Percentiles rank a stretch among this genome's conserved stretches.
phyloP scores from a whole-genome alignment of 2,329 filamentous ascomycete species.

The Claviceps quebecensis region DNA sequence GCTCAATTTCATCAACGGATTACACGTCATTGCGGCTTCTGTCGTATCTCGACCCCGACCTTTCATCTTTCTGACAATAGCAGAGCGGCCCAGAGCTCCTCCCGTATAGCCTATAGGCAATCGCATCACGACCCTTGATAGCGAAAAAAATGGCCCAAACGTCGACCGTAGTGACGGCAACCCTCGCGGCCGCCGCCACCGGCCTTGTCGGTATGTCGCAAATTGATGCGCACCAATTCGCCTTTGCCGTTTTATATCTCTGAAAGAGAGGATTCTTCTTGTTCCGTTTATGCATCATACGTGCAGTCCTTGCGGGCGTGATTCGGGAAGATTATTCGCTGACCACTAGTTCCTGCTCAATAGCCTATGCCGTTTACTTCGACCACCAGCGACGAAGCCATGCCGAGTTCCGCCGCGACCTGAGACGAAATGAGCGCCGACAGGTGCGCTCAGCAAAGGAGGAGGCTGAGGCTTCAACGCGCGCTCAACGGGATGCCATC shows the following conservation, averaged over 20 bases:
- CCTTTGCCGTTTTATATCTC: neutral
- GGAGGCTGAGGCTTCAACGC: constrained; percentile 49
- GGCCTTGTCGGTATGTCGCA: constrained; percentile 40
- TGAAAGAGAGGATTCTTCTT: neutral
- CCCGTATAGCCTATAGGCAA: constrained; percentile 5
- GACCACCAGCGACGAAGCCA: constrained; percentile 52
- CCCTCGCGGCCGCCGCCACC: constrained; percentile 45
- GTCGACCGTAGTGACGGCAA: constrained; percentile 44
- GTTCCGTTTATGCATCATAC: neutral
- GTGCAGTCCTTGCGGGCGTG: no score
- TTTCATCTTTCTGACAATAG: neutral
- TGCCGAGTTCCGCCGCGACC: constrained; percentile 49
- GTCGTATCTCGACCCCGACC: neutral
- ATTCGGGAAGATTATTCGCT: no score
- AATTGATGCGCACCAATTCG: neutral
- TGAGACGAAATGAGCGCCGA: constrained; percentile 63
- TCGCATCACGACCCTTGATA: neutral
- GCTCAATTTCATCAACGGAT: neutral
- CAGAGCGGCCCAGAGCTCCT: neutral
- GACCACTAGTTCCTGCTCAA: neutral
- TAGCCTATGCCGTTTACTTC: constrained; percentile 55
- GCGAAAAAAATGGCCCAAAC: constrained; percentile 30
- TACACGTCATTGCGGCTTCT: neutral
- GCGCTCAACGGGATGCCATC: constrained; percentile 59
- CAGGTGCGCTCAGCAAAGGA: constrained; percentile 60